Evolutionary conservation across 2,329 filamentous ascomycete genomes (phyloP).

Genomic region (Didymella arachidicola): DNA sequence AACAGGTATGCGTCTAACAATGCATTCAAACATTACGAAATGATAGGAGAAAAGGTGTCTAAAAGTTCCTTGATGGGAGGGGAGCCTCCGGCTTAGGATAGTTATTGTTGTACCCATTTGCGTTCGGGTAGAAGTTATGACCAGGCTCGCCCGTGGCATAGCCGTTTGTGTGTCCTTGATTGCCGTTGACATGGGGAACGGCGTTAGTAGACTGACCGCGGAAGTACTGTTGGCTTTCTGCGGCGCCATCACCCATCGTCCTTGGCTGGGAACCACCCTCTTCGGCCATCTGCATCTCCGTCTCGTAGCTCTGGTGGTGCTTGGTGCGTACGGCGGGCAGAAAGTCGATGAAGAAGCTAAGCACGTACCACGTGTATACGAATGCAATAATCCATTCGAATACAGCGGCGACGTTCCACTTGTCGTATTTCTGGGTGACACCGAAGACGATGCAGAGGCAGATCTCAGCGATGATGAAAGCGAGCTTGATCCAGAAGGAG

Average conservation of each 20-base stretch:
- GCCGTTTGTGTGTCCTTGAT: slow-evolving; percentile 32
- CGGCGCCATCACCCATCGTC: slow-evolving; percentile 34
- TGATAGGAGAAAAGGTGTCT: slow-evolving; percentile 14
- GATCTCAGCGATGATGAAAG: slow-evolving; percentile 83
- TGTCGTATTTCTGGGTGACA: slow-evolving; percentile 58
- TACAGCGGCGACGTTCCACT: slow-evolving; percentile 74
- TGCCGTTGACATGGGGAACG: slow-evolving; percentile 21
- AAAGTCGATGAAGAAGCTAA: slow-evolving; percentile 88
- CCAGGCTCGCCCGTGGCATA: slow-evolving; percentile 24
- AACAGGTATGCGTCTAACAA: slow-evolving; percentile 7
- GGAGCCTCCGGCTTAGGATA: slow-evolving; percentile 34
- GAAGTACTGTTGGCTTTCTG: slow-evolving; percentile 39
- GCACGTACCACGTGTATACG: slow-evolving; percentile 86
- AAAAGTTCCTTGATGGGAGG: slow-evolving; percentile 41
- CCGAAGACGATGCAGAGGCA: slow-evolving; percentile 77
- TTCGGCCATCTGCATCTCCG: slow-evolving; percentile 46
- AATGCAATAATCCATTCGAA: slow-evolving; percentile 83
- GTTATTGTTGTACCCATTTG: slow-evolving; percentile 27
- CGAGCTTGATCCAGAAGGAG: slow-evolving; percentile 88
- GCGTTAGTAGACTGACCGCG: slow-evolving; percentile 27
- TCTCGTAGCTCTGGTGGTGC: slow-evolving; percentile 49
- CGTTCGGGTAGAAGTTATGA: slow-evolving; percentile 31
- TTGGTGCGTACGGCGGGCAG: slow-evolving; percentile 75
- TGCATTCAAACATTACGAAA: slow-evolving; percentile 18
- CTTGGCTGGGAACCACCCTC: slow-evolving; percentile 24